These are phyloP conservation scores for Byssochlamys sp. DNA, from an alignment of 2,329 filamentous ascomycete species.

Conservation along the genomic window DNA sequence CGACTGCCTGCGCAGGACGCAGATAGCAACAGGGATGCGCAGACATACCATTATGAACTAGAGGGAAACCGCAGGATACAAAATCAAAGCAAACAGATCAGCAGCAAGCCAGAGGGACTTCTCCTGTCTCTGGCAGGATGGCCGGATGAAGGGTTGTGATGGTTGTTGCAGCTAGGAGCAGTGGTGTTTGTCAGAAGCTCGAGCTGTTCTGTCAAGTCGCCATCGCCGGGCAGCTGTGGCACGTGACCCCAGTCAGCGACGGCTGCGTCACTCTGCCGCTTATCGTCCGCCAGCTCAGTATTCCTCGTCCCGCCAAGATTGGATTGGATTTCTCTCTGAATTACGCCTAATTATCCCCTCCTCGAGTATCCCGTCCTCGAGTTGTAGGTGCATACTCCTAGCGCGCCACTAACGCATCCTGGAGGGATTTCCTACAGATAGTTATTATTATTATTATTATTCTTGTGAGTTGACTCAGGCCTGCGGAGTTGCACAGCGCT, in stretches of 20 bases:
- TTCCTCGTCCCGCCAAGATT: not conserved
- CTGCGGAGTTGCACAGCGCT: not conserved
- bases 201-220: not conserved
- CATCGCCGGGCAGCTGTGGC: not conserved
- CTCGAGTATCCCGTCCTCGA: not conserved
- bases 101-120: not conserved
- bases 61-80: not conserved
- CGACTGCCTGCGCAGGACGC: conserved; percentile 3
- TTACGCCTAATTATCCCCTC: not conserved
- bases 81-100: not conserved
- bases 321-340: too few relatives aligned
- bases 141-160: not conserved
- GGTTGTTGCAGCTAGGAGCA: conserved; percentile 25
- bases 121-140: not conserved
- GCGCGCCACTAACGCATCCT: not conserved
- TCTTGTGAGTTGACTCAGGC: not conserved
- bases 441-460: not conserved
- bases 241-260: conserved; percentile 1
- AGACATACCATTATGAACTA: not conserved
- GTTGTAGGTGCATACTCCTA: not conserved
- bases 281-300: not conserved
- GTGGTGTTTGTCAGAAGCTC: conserved; percentile 3
- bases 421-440: not conserved
- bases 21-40: not conserved
- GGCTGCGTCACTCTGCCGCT: conserved; percentile 1